A percentile compares a stretch with the other conserved stretches of the same genome.
phyloP scores from a whole-genome alignment of 768 basidiomycete species.

The Vararia minispora region DNA sequence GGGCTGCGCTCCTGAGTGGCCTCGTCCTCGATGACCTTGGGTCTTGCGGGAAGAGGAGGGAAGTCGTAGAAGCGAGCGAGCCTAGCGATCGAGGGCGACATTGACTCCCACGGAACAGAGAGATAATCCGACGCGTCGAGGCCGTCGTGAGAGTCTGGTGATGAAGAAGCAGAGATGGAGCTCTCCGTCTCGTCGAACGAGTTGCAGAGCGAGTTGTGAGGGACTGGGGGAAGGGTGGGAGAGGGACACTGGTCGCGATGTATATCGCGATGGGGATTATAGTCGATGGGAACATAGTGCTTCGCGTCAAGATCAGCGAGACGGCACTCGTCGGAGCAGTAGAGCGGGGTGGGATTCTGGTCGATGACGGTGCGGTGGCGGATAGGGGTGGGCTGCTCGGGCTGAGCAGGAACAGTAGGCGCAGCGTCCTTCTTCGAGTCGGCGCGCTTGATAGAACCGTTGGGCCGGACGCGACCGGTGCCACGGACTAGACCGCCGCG shows the following conservation, averaged over 20 bases:
- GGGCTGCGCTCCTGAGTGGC: conserved; percentile 7
- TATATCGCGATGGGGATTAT: conserved; percentile 34
- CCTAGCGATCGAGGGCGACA: conserved; percentile 22
- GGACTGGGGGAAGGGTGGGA: conserved; percentile 29
- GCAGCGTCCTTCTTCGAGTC: conserved; percentile 13
- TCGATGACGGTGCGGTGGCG: conserved; percentile 65
- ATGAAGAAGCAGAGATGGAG: conserved; percentile 16
- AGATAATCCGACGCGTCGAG: conserved; percentile 8
- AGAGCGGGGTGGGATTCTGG: conserved; percentile 69
- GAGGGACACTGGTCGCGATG: conserved; percentile 19
- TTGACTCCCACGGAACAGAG: conserved; percentile 12
- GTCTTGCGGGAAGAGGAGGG: conserved; percentile 41
- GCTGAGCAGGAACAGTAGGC: conserved; percentile 14
- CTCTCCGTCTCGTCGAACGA: conserved; percentile 21
- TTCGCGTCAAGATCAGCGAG: conserved; percentile 40
- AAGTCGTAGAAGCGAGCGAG: conserved; percentile 34
- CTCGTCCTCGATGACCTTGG: conserved; percentile 28
- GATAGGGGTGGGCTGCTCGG: conserved; percentile 22
- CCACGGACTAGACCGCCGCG: conserved; percentile 50
- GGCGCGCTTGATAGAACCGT: conserved; percentile 39
- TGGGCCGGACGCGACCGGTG: conserved; percentile 51
- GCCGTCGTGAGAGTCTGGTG: conserved; percentile 11
- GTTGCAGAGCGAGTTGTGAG: conserved; percentile 23
- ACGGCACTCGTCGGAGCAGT: conserved; percentile 74
- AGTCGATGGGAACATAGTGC: conserved; percentile 27